Percentiles rank a stretch among this genome's conserved stretches.
These are phyloP conservation scores for Pyrenula massariospora DNA, from an alignment of 495 filamentous ascomycete genomes.

Conservation along the genomic window DNA sequence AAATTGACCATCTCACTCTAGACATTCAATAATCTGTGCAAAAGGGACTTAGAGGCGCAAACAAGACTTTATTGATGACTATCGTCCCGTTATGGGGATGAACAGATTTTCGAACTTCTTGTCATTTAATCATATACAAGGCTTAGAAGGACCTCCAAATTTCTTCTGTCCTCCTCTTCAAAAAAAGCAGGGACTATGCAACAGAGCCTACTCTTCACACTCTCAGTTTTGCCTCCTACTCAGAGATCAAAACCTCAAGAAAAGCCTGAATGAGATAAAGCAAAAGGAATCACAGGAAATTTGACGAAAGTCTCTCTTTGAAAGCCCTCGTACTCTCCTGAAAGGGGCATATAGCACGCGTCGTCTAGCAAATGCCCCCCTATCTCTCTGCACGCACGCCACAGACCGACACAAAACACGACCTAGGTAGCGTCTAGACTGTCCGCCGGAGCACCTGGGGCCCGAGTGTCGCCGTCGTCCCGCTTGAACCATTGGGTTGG, in stretches of 20 bases:
- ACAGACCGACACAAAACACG: neutral
- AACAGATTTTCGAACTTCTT: no score
- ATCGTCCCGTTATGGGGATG: no score
- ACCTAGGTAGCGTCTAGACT: neutral
- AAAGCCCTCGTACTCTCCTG: neutral
- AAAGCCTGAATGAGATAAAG: no score
- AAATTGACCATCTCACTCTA: neutral
- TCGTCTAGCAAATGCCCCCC: neutral
- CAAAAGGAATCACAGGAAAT: neutral
- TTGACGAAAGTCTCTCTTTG: neutral
- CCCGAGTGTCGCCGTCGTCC: no score
- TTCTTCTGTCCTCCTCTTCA: neutral
- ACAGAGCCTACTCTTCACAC: no score
- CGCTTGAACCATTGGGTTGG: no score
- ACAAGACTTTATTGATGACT: neutral
- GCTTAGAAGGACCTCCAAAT: no score
- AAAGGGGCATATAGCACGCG: neutral
- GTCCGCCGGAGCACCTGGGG: neutral
- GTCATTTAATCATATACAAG: no score
- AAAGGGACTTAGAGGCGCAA: neutral
- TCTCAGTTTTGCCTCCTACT: no score
- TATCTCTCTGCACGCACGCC: neutral
- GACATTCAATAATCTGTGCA: neutral
- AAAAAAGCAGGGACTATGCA: no score
- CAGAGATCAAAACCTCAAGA: no score